Percentiles rank a stretch among this genome's conserved stretches.
These are phyloP conservation scores for Coprinopsis sp. DNA, from an alignment of 768 basidiomycete genomes.

Conservation along the genomic window DNA sequence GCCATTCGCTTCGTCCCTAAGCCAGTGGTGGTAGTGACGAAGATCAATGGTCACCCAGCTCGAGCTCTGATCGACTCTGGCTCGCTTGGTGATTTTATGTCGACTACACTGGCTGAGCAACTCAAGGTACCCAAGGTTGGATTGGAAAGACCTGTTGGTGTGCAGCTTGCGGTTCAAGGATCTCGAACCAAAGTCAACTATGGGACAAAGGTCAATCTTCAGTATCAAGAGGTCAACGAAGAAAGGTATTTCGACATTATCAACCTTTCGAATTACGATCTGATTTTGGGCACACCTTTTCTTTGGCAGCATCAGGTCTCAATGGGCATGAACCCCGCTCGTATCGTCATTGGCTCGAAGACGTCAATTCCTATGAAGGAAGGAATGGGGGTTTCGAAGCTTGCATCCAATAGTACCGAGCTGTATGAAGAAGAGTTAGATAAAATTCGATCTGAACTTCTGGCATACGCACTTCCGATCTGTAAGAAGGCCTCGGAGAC, in stretches of 20 bases:
- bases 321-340: slow-evolving; percentile 23
- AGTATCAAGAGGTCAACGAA: slow-evolving; percentile 32
- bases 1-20: slow-evolving; percentile 19
- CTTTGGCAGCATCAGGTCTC: slow-evolving; percentile 27
- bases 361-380: slow-evolving; percentile 15
- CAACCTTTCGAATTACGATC: slow-evolving; percentile 37
- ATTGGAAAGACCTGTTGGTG: slow-evolving; percentile 26
- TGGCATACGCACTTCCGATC: slow-evolving; percentile 17
- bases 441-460: slow-evolving; percentile 15
- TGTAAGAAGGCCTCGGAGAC: slow-evolving; percentile 19
- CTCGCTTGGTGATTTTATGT: slow-evolving; percentile 39
- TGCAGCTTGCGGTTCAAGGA: slow-evolving; percentile 39
- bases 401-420: slow-evolving; percentile 12
- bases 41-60: slow-evolving; percentile 29
- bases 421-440: slow-evolving; percentile 14
- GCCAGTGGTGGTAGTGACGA: slow-evolving; percentile 26
- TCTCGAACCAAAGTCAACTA: slow-evolving; percentile 34
- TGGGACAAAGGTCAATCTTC: slow-evolving; percentile 17
- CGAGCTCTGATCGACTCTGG: slow-evolving; percentile 34
- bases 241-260: slow-evolving; percentile 30
- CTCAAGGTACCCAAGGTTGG: slow-evolving; percentile 20
- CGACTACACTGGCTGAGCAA: slow-evolving; percentile 32
- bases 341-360: slow-evolving; percentile 21
- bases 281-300: slow-evolving; percentile 38
- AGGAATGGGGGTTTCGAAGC: slow-evolving; percentile 1